A percentile compares a stretch with the other conserved stretches of the same genome.
Conservation (phyloP, 139 green algal genomes). For the Pseudopediastrum boryanum region DNA sequence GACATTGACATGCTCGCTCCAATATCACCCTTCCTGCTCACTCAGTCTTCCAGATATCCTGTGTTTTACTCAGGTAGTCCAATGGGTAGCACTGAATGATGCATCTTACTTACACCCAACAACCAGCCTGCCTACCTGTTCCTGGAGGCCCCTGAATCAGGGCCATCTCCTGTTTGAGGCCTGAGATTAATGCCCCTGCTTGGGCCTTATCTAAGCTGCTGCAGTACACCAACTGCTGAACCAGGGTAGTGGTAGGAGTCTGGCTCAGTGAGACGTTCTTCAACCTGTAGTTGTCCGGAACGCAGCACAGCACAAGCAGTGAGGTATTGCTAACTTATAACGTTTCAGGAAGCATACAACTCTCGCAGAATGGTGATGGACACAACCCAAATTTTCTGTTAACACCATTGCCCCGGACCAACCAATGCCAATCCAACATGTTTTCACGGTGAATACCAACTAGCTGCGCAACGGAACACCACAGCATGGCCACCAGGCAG, state of each 20-base stretch:
- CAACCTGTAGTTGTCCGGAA: neutral
- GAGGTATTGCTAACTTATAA: neutral
- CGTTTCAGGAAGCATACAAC: neutral
- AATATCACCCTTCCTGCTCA: no score
- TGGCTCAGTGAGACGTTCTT: neutral
- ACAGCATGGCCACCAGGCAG: no score
- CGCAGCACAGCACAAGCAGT: neutral
- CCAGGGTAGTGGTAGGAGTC: neutral
- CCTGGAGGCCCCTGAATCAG: constrained; percentile 80
- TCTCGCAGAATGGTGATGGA: neutral
- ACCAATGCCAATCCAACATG: no score
- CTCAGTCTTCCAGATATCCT: no score
- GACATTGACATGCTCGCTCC: no score
- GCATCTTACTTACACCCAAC: neutral
- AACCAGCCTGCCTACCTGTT: constrained; percentile 42
- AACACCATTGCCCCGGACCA: no score
- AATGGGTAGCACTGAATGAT: no score
- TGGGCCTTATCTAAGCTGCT: constrained; percentile 50
- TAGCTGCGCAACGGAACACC: no score
- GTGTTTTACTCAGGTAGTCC: no score
- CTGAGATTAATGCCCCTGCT: constrained; percentile 47
- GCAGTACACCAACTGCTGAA: neutral
- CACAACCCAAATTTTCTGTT: neutral
- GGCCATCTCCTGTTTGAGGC: constrained; percentile 61
- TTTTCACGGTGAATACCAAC: no score